These are phyloP conservation scores for Astrocystis sublimbata DNA, from an alignment of 495 filamentous ascomycete species.

Conservation along the genomic window DNA sequence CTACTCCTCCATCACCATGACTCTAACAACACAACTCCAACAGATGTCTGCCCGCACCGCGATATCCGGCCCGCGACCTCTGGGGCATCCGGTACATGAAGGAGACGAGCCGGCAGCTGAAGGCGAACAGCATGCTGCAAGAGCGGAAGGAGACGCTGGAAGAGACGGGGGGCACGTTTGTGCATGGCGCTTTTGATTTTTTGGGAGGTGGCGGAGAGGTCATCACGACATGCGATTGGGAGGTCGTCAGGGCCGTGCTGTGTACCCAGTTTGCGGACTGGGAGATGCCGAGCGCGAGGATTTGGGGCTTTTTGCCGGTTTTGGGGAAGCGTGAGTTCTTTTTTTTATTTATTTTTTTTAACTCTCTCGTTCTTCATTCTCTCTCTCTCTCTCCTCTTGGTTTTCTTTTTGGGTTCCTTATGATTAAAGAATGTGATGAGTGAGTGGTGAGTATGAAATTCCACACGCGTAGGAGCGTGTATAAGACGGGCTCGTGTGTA, in stretches of 20 bases:
- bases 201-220: conserved; percentile 28
- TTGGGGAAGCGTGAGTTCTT: conserved; percentile 31
- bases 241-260: conserved; percentile 74
- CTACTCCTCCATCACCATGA: too few species aligned
- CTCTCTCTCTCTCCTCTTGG: not conserved
- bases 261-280: conserved; percentile 67
- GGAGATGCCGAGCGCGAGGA: conserved; percentile 36
- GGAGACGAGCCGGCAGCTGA: conserved; percentile 28
- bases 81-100: conserved; percentile 45
- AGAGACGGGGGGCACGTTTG: conserved; percentile 35
- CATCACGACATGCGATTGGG: conserved; percentile 64
- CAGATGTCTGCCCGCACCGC: conserved; percentile 29
- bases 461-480: too few species aligned
- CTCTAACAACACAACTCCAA: too few species aligned
- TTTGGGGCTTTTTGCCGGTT: conserved; percentile 33
- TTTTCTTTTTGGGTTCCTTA: not conserved
- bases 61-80: conserved; percentile 38
- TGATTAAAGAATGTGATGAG: not conserved
- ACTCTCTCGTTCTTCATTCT: not conserved
- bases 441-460: not conserved
- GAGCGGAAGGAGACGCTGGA: conserved; percentile 24
- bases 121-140: conserved; percentile 30
- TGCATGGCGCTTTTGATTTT: conserved; percentile 22
- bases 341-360: not conserved
- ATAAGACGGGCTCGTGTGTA: too few species aligned